Evolutionary conservation across 768 basidiomycete species (phyloP), one percentile per base, ranked within the genome.

Genomic region (Podaxis sp.): DNA sequence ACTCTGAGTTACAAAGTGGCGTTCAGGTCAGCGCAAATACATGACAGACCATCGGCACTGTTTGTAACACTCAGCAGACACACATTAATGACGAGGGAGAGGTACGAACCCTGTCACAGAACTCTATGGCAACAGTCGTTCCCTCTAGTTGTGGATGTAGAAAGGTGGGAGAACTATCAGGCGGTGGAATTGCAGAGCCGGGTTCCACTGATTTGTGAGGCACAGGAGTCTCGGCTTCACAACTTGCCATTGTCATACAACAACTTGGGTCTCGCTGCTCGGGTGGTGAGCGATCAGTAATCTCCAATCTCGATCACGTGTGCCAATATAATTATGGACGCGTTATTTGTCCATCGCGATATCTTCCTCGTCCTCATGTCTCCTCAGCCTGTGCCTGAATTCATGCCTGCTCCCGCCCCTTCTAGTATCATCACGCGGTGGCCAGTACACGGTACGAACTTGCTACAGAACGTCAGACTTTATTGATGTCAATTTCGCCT

Each of bases 91-190:
- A 51, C 15, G 12, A 52, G 38, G 42, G 38, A 59, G 60, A 56
- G 55, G 57, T 15, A 79, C 90, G 70, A 71, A 94, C 92, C 78
- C 93, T 80, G 73, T 96, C 93, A 73, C 95, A 98, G 71, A 94
- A 98, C 73, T 98, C 95, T 65, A 98, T 91, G 6, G 83, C 83
- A n/a, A 96, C 76, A 30, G 83, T 83, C 2, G 91, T 74, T 17
- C 70, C 66, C 6, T 70, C 66, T 40, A 80, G 75, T 6, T 71
- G 73, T 2, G 88, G 89, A 61, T 84, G 82, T 9, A 82, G 72
- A 70, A 91, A 90, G 0, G 82, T 82, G 0, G 81, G 67, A 6
- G 72, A 58, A 19, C 63, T 59, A 36, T 65, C 28, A 9, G 7
- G 5, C 6, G 61, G 2, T 39, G 58, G 17, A 4, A 48, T 11